phyloP scores from a whole-genome alignment of 2,329 filamentous ascomycete genomes.

The Hirsutella thompsonii region DNA sequence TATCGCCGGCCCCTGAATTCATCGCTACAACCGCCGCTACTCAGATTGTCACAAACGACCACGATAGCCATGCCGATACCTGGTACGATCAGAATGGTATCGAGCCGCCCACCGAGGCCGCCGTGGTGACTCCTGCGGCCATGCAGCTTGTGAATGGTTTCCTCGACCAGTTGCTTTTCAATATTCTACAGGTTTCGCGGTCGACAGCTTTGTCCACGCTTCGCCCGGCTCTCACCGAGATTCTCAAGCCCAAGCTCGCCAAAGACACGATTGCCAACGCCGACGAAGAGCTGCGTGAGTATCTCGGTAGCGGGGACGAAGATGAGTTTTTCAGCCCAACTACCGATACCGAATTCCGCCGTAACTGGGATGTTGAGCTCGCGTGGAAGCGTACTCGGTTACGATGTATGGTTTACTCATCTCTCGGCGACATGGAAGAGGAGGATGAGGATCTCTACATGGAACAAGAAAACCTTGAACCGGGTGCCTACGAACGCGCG shows the following conservation, averaged over 20 bases:
- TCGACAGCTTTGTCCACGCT: conserved; percentile 66
- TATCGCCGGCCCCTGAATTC: conserved; percentile 72
- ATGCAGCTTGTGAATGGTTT: conserved; percentile 79
- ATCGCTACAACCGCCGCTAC: conserved; percentile 80
- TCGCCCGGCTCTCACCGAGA: conserved; percentile 70
- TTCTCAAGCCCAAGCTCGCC: conserved; percentile 80
- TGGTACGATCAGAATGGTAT: conserved; percentile 59
- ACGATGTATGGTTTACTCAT: conserved; percentile 96
- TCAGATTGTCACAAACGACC: conserved; percentile 81
- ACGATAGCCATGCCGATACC: conserved; percentile 59
- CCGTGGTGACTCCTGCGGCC: conserved; percentile 59
- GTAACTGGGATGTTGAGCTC: conserved; percentile 78
- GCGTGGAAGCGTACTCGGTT: conserved; percentile 89
- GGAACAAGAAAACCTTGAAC: conserved; percentile 61
- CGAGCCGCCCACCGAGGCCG: conserved; percentile 52
- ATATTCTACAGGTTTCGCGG: conserved; percentile 67
- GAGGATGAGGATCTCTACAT: conserved; percentile 89
- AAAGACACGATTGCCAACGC: conserved; percentile 72
- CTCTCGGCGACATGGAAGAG: conserved; percentile 92
- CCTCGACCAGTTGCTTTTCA: conserved; percentile 85
- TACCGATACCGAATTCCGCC: conserved; percentile 27
- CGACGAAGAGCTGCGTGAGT: conserved; percentile 78
- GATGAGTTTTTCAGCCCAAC: conserved; percentile 53
- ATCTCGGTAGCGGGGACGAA: conserved; percentile 66
- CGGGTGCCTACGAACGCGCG: conserved; percentile 40